phyloP scores from a whole-genome alignment of 2,329 filamentous ascomycete genomes.

The Alternaria viburni region DNA sequence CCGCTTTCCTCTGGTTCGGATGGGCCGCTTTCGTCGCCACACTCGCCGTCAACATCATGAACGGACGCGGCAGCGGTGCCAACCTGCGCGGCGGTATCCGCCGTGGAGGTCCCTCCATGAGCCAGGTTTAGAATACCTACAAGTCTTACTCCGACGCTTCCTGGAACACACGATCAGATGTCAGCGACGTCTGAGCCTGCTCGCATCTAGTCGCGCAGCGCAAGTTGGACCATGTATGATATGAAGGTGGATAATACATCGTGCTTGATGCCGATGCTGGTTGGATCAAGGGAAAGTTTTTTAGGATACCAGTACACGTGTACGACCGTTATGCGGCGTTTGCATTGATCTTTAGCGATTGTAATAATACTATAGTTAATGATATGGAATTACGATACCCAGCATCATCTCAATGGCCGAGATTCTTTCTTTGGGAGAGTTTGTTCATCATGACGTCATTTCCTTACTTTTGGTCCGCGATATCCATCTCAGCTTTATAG shows the following conservation, averaged over 20 bases:
- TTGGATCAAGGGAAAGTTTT: not conserved
- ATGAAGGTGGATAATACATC: constrained; percentile 6
- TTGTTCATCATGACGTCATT: not conserved
- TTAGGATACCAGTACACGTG: constrained; percentile 7
- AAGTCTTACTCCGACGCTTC: constrained; percentile 30
- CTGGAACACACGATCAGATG: constrained; percentile 35
- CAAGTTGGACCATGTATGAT: not conserved
- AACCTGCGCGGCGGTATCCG: constrained; percentile 57
- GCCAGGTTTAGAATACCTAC: constrained; percentile 58
- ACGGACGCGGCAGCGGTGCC: constrained; percentile 55
- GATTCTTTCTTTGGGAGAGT: not conserved
- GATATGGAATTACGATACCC: not conserved
- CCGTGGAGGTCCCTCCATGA: constrained; percentile 58
- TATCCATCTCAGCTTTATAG: not conserved
- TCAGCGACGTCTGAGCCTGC: constrained; percentile 11
- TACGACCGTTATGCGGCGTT: not conserved
- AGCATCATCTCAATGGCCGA: not conserved
- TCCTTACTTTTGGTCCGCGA: not conserved
- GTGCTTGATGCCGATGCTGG: constrained; percentile 7
- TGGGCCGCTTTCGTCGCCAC: constrained; percentile 66
- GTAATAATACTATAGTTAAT: constrained; percentile 13
- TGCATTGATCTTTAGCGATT: constrained; percentile 10
- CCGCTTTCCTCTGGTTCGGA: constrained; percentile 81
- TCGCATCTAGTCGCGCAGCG: not conserved
- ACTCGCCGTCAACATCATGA: constrained; percentile 62